Conservation (phyloP, 2,329 filamentous ascomycete species). For the Cercospora sojina region DNA sequence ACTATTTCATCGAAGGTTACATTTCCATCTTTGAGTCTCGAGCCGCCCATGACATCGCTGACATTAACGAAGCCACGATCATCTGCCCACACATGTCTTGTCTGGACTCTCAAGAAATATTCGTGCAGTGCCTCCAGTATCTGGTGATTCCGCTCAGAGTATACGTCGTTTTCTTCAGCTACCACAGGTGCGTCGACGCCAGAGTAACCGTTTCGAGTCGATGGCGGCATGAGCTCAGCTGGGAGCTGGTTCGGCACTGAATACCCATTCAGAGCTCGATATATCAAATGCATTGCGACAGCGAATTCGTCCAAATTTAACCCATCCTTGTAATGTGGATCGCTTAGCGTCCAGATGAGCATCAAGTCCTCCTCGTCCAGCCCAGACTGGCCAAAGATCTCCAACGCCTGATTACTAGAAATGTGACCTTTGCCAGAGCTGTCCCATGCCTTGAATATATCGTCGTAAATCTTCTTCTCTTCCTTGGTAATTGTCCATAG, state of each 20-base stretch:
- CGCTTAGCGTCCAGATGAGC: slow-evolving; percentile 89
- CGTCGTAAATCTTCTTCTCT: slow-evolving; percentile 94
- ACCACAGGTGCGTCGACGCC: slow-evolving; percentile 69
- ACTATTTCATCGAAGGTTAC: background rate
- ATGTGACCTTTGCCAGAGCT: slow-evolving; percentile 91
- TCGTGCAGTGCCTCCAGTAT: background rate
- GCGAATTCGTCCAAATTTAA: slow-evolving; percentile 96
- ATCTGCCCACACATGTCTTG: background rate
- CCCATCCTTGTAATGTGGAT: slow-evolving; percentile 89
- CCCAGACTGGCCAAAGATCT: slow-evolving; percentile 95
- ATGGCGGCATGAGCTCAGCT: slow-evolving; percentile 89
- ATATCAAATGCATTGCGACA: slow-evolving; percentile 98
- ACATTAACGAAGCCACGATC: background rate
- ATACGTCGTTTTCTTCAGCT: too few relatives aligned
- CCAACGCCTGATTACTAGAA: slow-evolving; percentile 86
- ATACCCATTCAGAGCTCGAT: slow-evolving; percentile 94
- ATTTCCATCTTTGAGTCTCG: background rate
- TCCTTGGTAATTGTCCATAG: slow-evolving; percentile 99
- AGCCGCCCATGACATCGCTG: background rate
- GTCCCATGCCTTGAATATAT: slow-evolving; percentile 95
- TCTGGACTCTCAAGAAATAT: background rate
- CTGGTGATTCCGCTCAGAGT: too few relatives aligned
- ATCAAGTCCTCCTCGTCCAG: slow-evolving; percentile 87
- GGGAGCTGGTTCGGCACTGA: slow-evolving; percentile 84
- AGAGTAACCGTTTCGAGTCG: slow-evolving; percentile 86